Evolutionary conservation across 148 eudicot genomes (phyloP).

Genomic region (Vaccinium myrtillus): DNA sequence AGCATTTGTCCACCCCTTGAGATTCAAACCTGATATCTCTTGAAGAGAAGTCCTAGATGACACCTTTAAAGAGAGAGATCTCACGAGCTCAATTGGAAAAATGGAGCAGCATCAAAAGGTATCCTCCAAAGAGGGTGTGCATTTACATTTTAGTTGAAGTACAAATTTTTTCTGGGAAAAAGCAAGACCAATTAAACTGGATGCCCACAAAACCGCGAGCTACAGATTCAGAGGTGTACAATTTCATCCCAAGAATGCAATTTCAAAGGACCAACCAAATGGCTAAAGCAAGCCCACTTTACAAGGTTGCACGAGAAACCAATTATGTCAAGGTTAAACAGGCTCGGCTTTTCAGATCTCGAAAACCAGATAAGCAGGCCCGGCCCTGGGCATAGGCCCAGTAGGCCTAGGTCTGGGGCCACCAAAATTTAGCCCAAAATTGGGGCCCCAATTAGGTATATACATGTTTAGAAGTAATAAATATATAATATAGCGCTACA

Average conservation of each 20-base stretch:
- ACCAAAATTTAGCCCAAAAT: too few relatives aligned
- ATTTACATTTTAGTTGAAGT: background rate
- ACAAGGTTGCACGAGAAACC: background rate
- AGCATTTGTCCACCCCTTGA: background rate
- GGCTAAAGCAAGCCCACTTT: background rate
- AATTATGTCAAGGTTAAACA: background rate
- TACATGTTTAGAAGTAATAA: too few relatives aligned
- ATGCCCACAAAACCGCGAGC: background rate
- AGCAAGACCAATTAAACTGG: background rate
- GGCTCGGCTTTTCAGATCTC: background rate
- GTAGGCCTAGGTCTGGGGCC: too few relatives aligned
- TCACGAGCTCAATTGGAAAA: background rate
- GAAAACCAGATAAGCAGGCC: background rate
- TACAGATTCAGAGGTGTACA: background rate
- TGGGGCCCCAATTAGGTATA: too few relatives aligned
- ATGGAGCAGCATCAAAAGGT: background rate
- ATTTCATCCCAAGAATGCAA: background rate
- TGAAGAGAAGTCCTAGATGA: background rate
- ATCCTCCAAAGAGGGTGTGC: background rate
- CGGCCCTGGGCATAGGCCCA: too few relatives aligned
- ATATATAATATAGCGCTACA: too few relatives aligned
- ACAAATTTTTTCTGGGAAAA: background rate
- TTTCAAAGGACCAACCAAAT: background rate
- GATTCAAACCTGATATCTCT: background rate
- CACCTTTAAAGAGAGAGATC: background rate